A percentile compares a stretch with the other conserved stretches of the same genome.
phyloP scores from a whole-genome alignment of 768 basidiomycete species.

The Amanita phalloides region DNA sequence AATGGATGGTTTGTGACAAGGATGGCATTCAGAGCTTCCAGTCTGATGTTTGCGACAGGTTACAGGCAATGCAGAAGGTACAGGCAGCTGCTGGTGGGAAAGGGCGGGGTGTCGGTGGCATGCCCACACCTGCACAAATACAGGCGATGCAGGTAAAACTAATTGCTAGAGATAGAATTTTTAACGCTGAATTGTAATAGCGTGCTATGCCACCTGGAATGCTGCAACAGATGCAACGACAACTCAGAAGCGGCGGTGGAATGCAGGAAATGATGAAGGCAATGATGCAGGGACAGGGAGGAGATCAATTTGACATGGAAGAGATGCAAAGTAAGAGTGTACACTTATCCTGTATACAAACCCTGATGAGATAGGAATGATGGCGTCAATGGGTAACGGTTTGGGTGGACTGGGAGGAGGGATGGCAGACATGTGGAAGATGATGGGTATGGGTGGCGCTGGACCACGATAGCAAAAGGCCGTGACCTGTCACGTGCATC shows the following conservation, averaged over 20 bases:
- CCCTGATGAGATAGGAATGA: slow-evolving; percentile 51
- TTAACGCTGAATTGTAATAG: slow-evolving; percentile 22
- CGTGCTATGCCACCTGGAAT: slow-evolving; percentile 92
- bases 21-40: not conserved
- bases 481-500: slow-evolving; percentile 5
- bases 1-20: slow-evolving; percentile 66
- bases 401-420: slow-evolving; percentile 56
- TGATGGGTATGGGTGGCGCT: slow-evolving; percentile 74
- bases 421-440: slow-evolving; percentile 75
- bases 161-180: not conserved
- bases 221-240: slow-evolving; percentile 86
- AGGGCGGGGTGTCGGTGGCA: slow-evolving; percentile 77
- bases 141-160: slow-evolving; percentile 79
- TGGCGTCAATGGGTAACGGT: slow-evolving; percentile 75
- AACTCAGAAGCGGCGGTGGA: slow-evolving; percentile 71
- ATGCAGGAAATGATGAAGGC: slow-evolving; percentile 98
- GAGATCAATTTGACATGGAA: slow-evolving; percentile 85
- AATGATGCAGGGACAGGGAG: slow-evolving; percentile 93
- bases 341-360: not conserved
- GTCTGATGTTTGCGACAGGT: slow-evolving; percentile 28
- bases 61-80: slow-evolving; percentile 90
- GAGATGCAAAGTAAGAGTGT: slow-evolving; percentile 75
- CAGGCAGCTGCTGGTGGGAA: slow-evolving; percentile 78
- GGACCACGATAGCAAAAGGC: slow-evolving; percentile 9
- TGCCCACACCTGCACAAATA: slow-evolving; percentile 89